phyloP scores from a whole-genome alignment of 129 eudicot genomes.

The Tagetes patula region DNA sequence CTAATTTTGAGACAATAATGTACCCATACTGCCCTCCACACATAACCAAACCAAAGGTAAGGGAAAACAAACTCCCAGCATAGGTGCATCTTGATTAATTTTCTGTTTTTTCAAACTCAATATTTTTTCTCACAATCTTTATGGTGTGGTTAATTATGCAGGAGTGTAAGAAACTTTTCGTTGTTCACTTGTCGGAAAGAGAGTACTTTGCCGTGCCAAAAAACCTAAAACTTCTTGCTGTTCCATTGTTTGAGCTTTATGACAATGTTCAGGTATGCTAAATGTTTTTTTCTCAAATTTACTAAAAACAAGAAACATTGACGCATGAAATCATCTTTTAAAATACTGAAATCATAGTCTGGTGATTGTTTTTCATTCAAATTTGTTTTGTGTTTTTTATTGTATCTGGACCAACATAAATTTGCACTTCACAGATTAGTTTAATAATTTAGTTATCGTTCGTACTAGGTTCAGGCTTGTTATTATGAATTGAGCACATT shows the following conservation, averaged over 20 bases:
- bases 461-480: not conserved
- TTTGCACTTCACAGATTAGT: too few species aligned
- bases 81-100: not conserved
- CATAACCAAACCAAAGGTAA: conserved; percentile 81
- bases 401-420: too few species aligned
- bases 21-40: conserved; percentile 94
- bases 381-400: too few species aligned
- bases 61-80: not conserved
- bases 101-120: not conserved
- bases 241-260: conserved; percentile 65
- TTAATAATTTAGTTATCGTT: not conserved
- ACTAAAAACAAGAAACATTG: not conserved
- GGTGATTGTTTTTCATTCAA: not conserved
- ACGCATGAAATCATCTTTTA: not conserved
- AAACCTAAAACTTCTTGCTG: conserved; percentile 68
- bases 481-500: not conserved
- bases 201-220: conserved; percentile 82
- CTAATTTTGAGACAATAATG: conserved; percentile 76
- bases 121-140: not conserved
- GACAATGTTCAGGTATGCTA: conserved; percentile 70
- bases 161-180: conserved; percentile 85
- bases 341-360: not conserved
- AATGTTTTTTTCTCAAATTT: conserved; percentile 7
- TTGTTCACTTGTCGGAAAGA: conserved; percentile 77
- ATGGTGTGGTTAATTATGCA: conserved; percentile 26